Conservation (phyloP, 805 yeast genomes). For the Novakomyces olei region DNA sequence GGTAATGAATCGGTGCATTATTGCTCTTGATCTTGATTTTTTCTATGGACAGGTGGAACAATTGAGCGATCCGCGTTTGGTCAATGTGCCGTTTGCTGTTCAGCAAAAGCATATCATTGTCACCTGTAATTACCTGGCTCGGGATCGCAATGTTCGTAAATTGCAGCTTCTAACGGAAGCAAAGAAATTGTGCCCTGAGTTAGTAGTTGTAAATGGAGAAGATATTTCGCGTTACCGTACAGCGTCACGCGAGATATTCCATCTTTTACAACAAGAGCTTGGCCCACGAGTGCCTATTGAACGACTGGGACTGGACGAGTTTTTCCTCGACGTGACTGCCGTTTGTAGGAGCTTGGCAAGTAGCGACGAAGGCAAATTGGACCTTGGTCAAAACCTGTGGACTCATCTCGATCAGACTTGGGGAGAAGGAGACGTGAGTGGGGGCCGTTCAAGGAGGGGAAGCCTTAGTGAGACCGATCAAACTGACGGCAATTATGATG, state of each 20-base stretch:
- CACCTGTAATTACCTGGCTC: constrained; percentile 7
- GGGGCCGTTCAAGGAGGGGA: too few relatives aligned
- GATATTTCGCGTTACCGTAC: constrained; percentile 6
- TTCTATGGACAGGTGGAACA: constrained; percentile 6
- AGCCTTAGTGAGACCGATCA: constrained; percentile 2
- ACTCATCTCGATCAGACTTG: neutral
- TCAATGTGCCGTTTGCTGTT: constrained; percentile 6
- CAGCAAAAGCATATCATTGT: constrained; percentile 5
- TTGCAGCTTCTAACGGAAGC: constrained; percentile 4
- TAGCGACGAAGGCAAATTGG: constrained; percentile 1
- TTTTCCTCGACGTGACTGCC: constrained; percentile 5
- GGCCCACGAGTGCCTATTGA: constrained; percentile 5
- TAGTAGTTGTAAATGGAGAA: constrained; percentile 7
- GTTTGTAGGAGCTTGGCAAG: neutral
- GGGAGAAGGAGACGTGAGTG: neutral
- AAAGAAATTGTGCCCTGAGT: constrained; percentile 3
- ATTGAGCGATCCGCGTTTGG: constrained; percentile 4
- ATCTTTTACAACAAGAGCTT: constrained; percentile 1
- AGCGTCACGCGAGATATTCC: constrained; percentile 5
- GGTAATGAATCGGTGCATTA: too few relatives aligned
- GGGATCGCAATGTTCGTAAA: constrained; percentile 4
- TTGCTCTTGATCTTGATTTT: neutral
- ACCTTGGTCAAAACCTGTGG: too few relatives aligned
- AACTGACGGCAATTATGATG: too few relatives aligned
- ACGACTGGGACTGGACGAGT: constrained; percentile 6